Evolutionary conservation across 805 yeast genomes (phyloP).

Genomic region (Ogataea nonfermentans): DNA sequence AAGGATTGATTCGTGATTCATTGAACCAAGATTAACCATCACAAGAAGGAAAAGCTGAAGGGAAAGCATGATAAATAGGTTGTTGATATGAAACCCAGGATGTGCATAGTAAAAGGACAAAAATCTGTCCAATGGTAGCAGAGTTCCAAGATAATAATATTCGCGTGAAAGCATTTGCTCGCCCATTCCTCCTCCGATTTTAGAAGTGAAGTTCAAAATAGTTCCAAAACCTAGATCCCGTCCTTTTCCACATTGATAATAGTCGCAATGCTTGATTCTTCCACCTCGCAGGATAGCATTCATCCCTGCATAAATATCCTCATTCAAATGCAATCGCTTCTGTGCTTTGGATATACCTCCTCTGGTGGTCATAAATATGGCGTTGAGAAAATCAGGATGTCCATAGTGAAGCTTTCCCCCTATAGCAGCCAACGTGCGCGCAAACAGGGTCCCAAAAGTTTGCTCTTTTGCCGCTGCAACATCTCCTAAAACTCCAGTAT

Average conservation of each 20-base stretch:
- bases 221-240: conserved; percentile 93
- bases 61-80: conserved; percentile 81
- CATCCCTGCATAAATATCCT: conserved; percentile 96
- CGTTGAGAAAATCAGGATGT: conserved; percentile 93
- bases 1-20: conserved; percentile 65
- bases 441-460: conserved; percentile 93
- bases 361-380: conserved; percentile 87
- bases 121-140: conserved; percentile 83
- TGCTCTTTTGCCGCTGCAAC: conserved; percentile 98
- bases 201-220: conserved; percentile 87
- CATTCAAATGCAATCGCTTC: conserved; percentile 87
- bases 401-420: conserved; percentile 96
- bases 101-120: conserved; percentile 94
- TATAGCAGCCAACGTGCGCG: conserved; percentile 87
- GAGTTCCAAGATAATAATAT: conserved; percentile 87
- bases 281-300: conserved; percentile 88
- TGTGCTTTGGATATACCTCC: conserved; percentile 97
- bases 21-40: conserved; percentile 73
- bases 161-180: conserved; percentile 92
- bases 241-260: conserved; percentile 95
- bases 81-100: conserved; percentile 93
- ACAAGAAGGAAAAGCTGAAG: conserved; percentile 85
- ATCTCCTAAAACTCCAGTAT: conserved; percentile 89
- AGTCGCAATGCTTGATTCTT: conserved; percentile 91
- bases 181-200: conserved; percentile 98